Conservation (phyloP, 352 stramenopile genomes). For the Pythium sukuiense region DNA sequence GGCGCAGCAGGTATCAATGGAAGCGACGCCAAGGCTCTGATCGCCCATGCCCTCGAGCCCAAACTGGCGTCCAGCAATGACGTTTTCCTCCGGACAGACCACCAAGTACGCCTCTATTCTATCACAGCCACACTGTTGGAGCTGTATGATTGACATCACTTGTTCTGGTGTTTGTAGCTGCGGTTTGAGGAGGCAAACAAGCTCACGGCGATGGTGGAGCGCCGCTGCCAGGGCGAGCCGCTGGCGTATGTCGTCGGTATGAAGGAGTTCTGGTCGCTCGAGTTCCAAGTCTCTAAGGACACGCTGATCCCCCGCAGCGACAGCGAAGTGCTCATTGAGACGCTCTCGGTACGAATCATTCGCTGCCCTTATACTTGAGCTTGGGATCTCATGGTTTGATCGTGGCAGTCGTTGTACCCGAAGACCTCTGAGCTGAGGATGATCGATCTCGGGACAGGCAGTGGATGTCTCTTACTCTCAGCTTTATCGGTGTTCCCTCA, state of each 20-base stretch:
- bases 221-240: slow-evolving; percentile 47
- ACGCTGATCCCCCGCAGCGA: slow-evolving; percentile 83
- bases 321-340: slow-evolving; percentile 80
- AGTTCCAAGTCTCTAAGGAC: slow-evolving; percentile 47
- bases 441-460: slow-evolving; percentile 73
- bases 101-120: slow-evolving; percentile 25
- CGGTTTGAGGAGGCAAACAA: slow-evolving; percentile 32
- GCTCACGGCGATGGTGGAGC: slow-evolving; percentile 28
- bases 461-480: slow-evolving; percentile 63
- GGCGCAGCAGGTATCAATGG: slow-evolving; percentile 1
- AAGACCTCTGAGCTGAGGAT: slow-evolving; percentile 40
- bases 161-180: slow-evolving; percentile 30
- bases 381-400: neutral
- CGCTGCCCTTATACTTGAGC: neutral
- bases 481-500: slow-evolving; percentile 58
- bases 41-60: slow-evolving; percentile 50
- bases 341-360: slow-evolving; percentile 44
- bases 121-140: neutral
- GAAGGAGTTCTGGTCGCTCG: slow-evolving; percentile 81
- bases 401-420: slow-evolving; percentile 40
- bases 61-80: slow-evolving; percentile 45
- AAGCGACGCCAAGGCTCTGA: slow-evolving; percentile 55
- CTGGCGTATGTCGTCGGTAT: slow-evolving; percentile 65
- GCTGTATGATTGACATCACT: neutral
- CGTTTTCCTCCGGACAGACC: slow-evolving; percentile 56